These are phyloP conservation scores for Lepidium didymum DNA, from an alignment of 345 rosid genomes.

Conservation along the genomic window DNA sequence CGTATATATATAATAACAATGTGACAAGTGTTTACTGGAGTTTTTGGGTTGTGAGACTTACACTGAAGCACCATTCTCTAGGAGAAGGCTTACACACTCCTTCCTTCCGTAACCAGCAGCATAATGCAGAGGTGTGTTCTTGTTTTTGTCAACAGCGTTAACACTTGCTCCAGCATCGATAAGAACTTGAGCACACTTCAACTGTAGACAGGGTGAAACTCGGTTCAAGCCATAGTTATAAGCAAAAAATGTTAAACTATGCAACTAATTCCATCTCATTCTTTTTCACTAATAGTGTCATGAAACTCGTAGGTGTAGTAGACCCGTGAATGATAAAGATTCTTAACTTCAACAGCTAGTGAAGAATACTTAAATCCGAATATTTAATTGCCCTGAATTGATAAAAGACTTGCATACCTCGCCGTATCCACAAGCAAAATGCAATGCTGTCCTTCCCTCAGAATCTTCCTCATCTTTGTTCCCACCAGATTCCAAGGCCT, in stretches of 20 bases:
- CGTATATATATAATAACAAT: background rate
- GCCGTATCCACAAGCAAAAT: slow-evolving; percentile 98
- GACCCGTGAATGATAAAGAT: slow-evolving; percentile 2
- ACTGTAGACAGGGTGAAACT: slow-evolving; percentile 37
- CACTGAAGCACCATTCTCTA: slow-evolving; percentile 96
- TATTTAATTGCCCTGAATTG: background rate
- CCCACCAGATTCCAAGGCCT: slow-evolving; percentile 76
- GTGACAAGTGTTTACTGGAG: background rate
- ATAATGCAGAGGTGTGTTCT: slow-evolving; percentile 93
- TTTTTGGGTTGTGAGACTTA: slow-evolving; percentile 36
- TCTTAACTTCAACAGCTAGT: background rate
- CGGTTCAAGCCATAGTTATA: background rate
- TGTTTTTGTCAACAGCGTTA: slow-evolving; percentile 90
- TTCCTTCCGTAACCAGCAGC: slow-evolving; percentile 98
- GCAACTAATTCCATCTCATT: background rate
- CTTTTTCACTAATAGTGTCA: background rate
- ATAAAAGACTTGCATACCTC: slow-evolving; percentile 52
- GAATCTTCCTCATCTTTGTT: slow-evolving; percentile 96
- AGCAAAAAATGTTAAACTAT: background rate
- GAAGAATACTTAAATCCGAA: background rate
- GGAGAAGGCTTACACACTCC: slow-evolving; percentile 87
- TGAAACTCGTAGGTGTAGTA: background rate
- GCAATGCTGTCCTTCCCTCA: slow-evolving; percentile 96
- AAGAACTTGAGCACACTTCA: slow-evolving; percentile 79
- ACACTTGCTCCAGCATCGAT: slow-evolving; percentile 87